Conservation (phyloP, 2,329 filamentous ascomycete species). For the Talaromyces atroroseus region DNA sequence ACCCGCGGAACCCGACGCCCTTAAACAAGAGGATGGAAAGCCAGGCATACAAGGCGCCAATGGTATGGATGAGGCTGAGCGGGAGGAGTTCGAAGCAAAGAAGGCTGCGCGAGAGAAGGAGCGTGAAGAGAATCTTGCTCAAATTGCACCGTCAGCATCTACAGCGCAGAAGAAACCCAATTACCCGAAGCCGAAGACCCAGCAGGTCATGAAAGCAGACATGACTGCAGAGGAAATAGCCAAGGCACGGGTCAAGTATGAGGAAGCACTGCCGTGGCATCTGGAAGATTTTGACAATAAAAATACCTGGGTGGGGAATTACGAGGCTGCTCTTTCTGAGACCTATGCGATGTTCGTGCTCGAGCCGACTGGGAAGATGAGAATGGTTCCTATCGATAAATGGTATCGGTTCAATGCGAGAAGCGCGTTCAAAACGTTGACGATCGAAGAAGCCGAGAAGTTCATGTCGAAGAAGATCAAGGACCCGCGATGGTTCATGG, state of each 20-base stretch:
- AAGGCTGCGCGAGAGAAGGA: slow-evolving; percentile 79
- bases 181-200: slow-evolving; percentile 69
- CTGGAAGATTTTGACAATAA: slow-evolving; percentile 94
- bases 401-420: slow-evolving; percentile 67
- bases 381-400: slow-evolving; percentile 88
- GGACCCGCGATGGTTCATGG: slow-evolving; percentile 74
- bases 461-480: slow-evolving; percentile 73
- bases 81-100: slow-evolving; percentile 52
- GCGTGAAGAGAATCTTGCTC: slow-evolving; percentile 78
- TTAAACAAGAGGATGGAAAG: slow-evolving; percentile 31
- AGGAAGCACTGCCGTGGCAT: slow-evolving; percentile 94
- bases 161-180: slow-evolving; percentile 63
- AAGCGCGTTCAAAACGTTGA: slow-evolving; percentile 65
- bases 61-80: slow-evolving; percentile 61
- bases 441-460: slow-evolving; percentile 78
- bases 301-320: slow-evolving; percentile 87
- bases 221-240: slow-evolving; percentile 67
- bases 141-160: slow-evolving; percentile 79
- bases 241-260: slow-evolving; percentile 64
- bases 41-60: slow-evolving; percentile 31
- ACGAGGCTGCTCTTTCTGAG: slow-evolving; percentile 82
- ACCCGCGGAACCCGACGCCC: slow-evolving; percentile 48
- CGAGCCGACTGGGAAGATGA: slow-evolving; percentile 64
- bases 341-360: slow-evolving; percentile 72
- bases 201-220: slow-evolving; percentile 79